These are phyloP conservation scores for Letharia columbiana DNA, from an alignment of 495 filamentous ascomycete species.

Conservation along the genomic window DNA sequence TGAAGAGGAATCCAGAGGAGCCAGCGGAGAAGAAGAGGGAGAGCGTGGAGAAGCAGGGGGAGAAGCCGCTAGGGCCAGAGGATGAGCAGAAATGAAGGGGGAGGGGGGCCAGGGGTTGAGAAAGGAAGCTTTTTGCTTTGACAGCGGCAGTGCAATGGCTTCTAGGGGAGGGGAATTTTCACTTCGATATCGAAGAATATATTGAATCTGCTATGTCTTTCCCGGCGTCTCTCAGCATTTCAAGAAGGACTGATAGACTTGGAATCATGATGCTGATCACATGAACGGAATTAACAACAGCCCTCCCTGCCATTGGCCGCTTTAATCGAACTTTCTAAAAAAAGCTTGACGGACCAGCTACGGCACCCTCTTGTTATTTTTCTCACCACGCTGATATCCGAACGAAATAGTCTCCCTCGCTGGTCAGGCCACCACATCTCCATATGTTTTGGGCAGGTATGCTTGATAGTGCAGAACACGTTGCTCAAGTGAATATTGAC, in stretches of 20 bases:
- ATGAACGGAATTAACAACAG: not conserved
- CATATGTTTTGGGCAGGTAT: too few species aligned
- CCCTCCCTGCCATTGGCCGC: not conserved
- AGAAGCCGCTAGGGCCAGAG: conserved; percentile 19
- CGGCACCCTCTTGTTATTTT: not conserved
- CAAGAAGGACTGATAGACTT: not conserved
- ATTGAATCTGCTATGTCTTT: not conserved
- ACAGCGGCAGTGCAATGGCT: not conserved
- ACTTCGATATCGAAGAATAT: not conserved
- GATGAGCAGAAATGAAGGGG: conserved; percentile 9
- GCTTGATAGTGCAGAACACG: too few species aligned
- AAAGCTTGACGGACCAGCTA: not conserved
- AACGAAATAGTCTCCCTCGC: not conserved
- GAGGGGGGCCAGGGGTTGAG: too few species aligned
- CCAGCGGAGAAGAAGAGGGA: conserved; percentile 19
- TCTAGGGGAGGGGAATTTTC: not conserved
- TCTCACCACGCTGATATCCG: not conserved
- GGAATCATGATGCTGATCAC: not conserved
- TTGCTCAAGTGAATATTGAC: too few species aligned
- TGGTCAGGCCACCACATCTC: too few species aligned
- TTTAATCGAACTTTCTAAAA: too few species aligned
- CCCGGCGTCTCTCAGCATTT: not conserved
- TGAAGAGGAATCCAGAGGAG: conserved; percentile 19
- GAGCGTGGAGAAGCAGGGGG: conserved; percentile 18
- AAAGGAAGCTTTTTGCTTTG: not conserved